Evolutionary conservation across 2,329 filamentous ascomycete genomes (phyloP), one percentile per base, ranked within the genome.

Genomic region (Penicillium janthinellum): DNA sequence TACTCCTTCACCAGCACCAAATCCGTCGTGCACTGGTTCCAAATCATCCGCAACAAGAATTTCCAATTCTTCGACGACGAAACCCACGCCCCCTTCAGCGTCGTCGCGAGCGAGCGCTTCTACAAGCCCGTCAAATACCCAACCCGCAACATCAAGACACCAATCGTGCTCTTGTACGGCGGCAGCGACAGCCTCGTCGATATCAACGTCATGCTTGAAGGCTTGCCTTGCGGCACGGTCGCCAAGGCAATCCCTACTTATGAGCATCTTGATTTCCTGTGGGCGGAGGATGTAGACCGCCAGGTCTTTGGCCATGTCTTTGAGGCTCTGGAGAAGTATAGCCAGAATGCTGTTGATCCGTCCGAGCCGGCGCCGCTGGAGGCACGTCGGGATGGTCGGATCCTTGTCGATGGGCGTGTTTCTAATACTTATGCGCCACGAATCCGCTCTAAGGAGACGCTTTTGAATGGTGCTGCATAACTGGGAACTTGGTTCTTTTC

Each of bases 51-150:
- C 65, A 97, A 94, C 70, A 91, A 92, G 70, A 92, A 88, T 28
- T 98, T 99, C 76, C 95, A 99, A 76, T 97, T 99, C 91, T 98
- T 93, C 75, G 95, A 99, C 73, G 95, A 99, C 73, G 94, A 98
- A 69, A 85, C 95, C 0, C 90, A 92, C 58, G 88, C 89, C 31
- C 89, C 89, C 0, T 81, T 96, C 60, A 86, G 87, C 56, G 81
- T 93, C 39, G 86, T 85, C 22, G 87, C 87, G 4, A 85, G 85
- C 56, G 88, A 86, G 71, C 92, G 94, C 69, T 96, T 96, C 78
- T 96, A 96, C 75, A 97, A 97, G 74, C 93, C 97, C 5, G 92
- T 95, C 68, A 94, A 91, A 73, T 99, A 97, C 68, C 95, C 95
- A 0, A 99, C 95, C 0, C 89, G 91, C 65, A 99, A 99, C 73